Evolutionary conservation across 2,329 filamentous ascomycete species (phyloP).

Genomic region (Paecilomyces sp.): DNA sequence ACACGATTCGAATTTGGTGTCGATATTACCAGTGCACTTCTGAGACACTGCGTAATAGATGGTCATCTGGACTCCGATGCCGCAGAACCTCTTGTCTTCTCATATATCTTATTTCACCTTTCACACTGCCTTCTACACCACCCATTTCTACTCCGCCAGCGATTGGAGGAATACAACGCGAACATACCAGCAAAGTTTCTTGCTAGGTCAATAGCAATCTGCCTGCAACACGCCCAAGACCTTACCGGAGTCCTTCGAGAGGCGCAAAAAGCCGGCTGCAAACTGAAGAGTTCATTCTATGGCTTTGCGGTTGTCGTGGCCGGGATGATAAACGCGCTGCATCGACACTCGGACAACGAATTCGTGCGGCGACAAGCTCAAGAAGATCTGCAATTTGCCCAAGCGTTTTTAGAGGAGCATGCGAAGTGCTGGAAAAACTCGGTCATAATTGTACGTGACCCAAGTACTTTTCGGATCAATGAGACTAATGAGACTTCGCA

Average conservation of each 20-base stretch:
- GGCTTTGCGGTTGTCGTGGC: background rate
- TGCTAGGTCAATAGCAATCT: background rate
- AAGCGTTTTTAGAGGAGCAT: background rate
- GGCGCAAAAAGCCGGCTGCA: background rate
- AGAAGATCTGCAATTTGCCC: background rate
- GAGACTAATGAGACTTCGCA: background rate
- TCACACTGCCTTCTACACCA: constrained; percentile 31
- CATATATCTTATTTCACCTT: constrained; percentile 26
- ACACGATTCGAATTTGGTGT: background rate
- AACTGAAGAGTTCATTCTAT: background rate
- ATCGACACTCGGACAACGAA: background rate
- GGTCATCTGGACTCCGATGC: constrained; percentile 8
- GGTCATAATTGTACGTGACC: background rate
- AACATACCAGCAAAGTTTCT: background rate
- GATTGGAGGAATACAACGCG: background rate
- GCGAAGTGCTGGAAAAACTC: background rate
- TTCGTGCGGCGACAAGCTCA: background rate
- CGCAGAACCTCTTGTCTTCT: constrained; percentile 22
- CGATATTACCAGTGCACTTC: constrained; percentile 3
- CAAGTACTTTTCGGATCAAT: background rate
- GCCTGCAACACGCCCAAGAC: background rate
- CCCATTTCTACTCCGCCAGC: constrained; percentile 22
- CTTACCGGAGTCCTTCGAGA: background rate
- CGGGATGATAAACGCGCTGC: background rate
- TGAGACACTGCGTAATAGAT: constrained; percentile 5